Percentiles rank a stretch among this genome's conserved stretches.
These are phyloP conservation scores for Lipomyces chichibuensis DNA, from an alignment of 805 yeast genomes.

Conservation along the genomic window DNA sequence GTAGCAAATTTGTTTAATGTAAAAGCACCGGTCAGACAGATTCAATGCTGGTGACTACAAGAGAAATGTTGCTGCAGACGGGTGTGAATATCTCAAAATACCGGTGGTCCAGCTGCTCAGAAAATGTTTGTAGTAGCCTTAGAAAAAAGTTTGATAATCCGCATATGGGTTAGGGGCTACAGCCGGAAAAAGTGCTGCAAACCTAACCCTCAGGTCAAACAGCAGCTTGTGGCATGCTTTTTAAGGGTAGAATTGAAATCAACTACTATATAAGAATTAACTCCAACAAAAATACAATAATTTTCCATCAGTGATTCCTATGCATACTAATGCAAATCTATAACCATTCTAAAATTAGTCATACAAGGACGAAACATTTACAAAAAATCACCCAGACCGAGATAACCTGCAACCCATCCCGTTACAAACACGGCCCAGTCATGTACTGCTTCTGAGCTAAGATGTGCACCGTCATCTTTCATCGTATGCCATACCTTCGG, in stretches of 20 bases:
- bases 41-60: not conserved
- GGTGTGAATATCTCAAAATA: not conserved
- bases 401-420: slow-evolving; percentile 41
- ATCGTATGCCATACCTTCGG: slow-evolving; percentile 59
- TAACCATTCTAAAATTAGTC: not conserved
- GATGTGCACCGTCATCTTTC: slow-evolving; percentile 51
- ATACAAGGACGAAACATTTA: not conserved
- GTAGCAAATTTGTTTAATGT: not conserved
- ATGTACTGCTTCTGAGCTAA: slow-evolving; percentile 48
- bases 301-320: not conserved
- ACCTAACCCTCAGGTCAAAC: too few species aligned
- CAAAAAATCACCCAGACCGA: slow-evolving; percentile 30
- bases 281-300: not conserved
- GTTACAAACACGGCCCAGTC: slow-evolving; percentile 54
- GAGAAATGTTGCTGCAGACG: not conserved
- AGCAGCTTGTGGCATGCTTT: too few species aligned
- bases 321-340: not conserved
- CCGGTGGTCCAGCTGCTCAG: not conserved
- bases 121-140: not conserved
- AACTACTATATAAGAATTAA: too few species aligned
- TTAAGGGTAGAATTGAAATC: too few species aligned
- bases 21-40: not conserved
- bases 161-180: not conserved
- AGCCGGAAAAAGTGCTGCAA: too few species aligned
- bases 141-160: too few species aligned